Evolutionary conservation across 1,284 basidiomycete species (phyloP).

Genomic region (Cutaneotrichosporon sp.): DNA sequence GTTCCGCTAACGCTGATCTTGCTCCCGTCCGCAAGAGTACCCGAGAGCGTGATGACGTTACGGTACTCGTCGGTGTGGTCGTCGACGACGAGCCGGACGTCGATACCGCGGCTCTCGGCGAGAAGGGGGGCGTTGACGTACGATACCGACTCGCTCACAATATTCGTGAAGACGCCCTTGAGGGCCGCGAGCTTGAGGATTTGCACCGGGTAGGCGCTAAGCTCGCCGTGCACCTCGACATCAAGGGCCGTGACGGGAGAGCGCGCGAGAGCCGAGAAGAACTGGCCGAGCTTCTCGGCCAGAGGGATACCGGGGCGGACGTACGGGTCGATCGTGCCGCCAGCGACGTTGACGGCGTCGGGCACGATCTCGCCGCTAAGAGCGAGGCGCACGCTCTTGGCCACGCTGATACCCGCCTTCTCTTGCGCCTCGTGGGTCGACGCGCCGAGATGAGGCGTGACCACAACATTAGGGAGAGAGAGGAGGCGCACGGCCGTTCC

Average conservation of each 20-base stretch:
- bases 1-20: conserved; percentile 13
- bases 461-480: conserved; percentile 17
- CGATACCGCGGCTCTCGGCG: conserved; percentile 12
- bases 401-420: conserved; percentile 18
- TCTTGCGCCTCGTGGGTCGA: conserved; percentile 20
- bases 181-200: conserved; percentile 14
- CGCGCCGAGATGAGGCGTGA: conserved; percentile 22
- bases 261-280: conserved; percentile 11
- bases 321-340: conserved; percentile 14
- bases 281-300: conserved; percentile 19
- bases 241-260: conserved; percentile 12
- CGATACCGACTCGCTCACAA: conserved; percentile 18
- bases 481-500: conserved; percentile 8
- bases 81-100: conserved; percentile 11
- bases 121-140: conserved; percentile 20
- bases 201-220: neutral
- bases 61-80: conserved; percentile 13
- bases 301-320: conserved; percentile 18
- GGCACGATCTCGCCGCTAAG: conserved; percentile 18
- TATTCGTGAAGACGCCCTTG: conserved; percentile 16
- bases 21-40: conserved; percentile 14
- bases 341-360: conserved; percentile 18
- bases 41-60: conserved; percentile 18
- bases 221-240: conserved; percentile 18
- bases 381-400: conserved; percentile 13